Base-by-base conservation (phyloP, 163 green algal genomes). In the Chlorella variabilis region DNA sequence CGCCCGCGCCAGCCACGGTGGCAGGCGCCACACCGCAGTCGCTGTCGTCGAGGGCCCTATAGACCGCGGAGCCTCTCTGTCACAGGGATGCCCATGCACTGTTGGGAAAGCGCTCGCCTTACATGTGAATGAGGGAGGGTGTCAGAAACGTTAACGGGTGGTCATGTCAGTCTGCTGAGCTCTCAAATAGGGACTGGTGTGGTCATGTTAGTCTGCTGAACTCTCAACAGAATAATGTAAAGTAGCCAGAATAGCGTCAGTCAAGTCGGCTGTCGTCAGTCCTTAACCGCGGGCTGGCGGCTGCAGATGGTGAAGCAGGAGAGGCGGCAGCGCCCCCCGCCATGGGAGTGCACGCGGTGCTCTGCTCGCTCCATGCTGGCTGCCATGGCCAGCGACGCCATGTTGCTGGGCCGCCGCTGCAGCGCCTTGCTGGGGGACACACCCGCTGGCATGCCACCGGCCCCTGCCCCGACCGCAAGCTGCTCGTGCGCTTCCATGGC, bases 361-460 rank as follows among this genome's bases (percentile, higher is more conserved):
- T 80, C 73, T 9, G 27, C 5, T 9, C 73, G 73, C n/a, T 61
- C 33, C 54, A 58, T 59, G 38, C 56, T 71, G 11, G 31, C 38
- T 36, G 58, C 58, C 36, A 56, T 56, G 3, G 73, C 56, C 27
- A 49, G 7, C 21, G 29, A n/a, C 23, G 73, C 73, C 38, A 80
- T 29, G n/a, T 80, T 66, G 56, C 73, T 80, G 38, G 56, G 56
- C 1, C 73, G 73, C 15, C 73, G 73, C 56, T 61, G 73, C 54
- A 62, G n/a, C 67, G 29, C 38, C 13, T 59, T 75, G 27, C 2
- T 3, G 4, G 31, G 70, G 18, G 48, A 49, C 48, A 59, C 31
- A 48, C 48, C 7, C 6, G 31, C 29, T 1, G 48, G 68, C 68
- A 77, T 62, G 69, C 45, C 2, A 4, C 9, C 27, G 38, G 36